These are phyloP conservation scores for Termitomyces sp. DNA, from an alignment of 1,284 basidiomycete genomes.

Conservation along the genomic window DNA sequence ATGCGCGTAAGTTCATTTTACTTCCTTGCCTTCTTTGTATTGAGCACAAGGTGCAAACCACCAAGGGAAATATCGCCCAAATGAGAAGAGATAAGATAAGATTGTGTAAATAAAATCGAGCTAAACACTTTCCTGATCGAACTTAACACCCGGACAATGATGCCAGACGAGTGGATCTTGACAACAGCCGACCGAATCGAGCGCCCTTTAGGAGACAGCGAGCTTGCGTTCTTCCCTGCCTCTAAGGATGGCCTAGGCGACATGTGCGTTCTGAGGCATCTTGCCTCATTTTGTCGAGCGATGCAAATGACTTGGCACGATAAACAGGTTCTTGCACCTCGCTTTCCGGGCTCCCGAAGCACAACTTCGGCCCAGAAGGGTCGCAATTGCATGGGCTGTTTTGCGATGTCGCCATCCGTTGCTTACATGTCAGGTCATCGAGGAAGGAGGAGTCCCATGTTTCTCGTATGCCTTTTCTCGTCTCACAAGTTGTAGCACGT, in stretches of 20 bases:
- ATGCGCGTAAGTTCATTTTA: too few relatives aligned
- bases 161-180: background rate
- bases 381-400: conserved; percentile 40
- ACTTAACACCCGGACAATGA: background rate
- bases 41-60: too few relatives aligned
- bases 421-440: conserved; percentile 33
- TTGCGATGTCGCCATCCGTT: conserved; percentile 38
- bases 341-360: conserved; percentile 29
- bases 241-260: conserved; percentile 28
- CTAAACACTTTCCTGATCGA: background rate
- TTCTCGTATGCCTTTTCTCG: conserved; percentile 23
- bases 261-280: conserved; percentile 21
- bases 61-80: too few relatives aligned
- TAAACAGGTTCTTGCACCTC: conserved; percentile 36
- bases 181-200: background rate
- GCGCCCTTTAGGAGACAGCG: conserved; percentile 24
- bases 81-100: too few relatives aligned
- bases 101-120: too few relatives aligned
- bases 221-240: conserved; percentile 26
- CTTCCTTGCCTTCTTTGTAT: too few relatives aligned
- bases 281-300: background rate
- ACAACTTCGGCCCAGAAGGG: conserved; percentile 26
- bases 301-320: background rate
- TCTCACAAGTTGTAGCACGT: background rate
- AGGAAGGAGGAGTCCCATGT: conserved; percentile 17